Conservation (phyloP, 768 basidiomycete species). For the Termitomyces sp. region DNA sequence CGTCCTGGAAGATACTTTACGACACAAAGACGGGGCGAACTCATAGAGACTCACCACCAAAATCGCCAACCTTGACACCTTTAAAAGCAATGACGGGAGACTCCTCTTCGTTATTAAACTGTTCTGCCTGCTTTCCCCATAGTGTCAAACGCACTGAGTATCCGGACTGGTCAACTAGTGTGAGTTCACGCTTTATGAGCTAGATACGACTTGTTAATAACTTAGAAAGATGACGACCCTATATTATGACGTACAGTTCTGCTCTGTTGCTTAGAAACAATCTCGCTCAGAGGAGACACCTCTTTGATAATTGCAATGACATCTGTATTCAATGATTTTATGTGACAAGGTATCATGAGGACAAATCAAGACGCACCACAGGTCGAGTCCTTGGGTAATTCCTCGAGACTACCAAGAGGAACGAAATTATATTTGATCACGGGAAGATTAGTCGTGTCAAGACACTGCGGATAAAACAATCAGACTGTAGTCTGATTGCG, state of each 20-base stretch:
- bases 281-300: slow-evolving; percentile 56
- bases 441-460: slow-evolving; percentile 72
- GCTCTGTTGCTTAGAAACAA: slow-evolving; percentile 71
- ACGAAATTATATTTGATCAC: slow-evolving; percentile 83
- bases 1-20: slow-evolving; percentile 47
- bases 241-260: slow-evolving; percentile 43
- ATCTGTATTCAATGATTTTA: slow-evolving; percentile 42
- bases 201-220: slow-evolving; percentile 22
- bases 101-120: slow-evolving; percentile 45
- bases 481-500: slow-evolving; percentile 5
- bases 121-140: slow-evolving; percentile 95
- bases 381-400: slow-evolving; percentile 70
- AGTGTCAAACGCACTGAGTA: slow-evolving; percentile 81
- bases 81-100: slow-evolving; percentile 88
- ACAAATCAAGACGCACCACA: slow-evolving; percentile 56
- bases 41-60: slow-evolving; percentile 50
- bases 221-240: background rate
- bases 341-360: background rate
- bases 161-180: slow-evolving; percentile 78
- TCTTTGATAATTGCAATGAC: slow-evolving; percentile 87
- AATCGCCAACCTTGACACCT: slow-evolving; percentile 90
- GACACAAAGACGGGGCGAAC: background rate
- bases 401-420: slow-evolving; percentile 53
- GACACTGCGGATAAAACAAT: slow-evolving; percentile 49
- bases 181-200: slow-evolving; percentile 87